These are phyloP conservation scores for Sarocladium oryzae DNA, from an alignment of 2,329 filamentous ascomycete species.

Conservation along the genomic window DNA sequence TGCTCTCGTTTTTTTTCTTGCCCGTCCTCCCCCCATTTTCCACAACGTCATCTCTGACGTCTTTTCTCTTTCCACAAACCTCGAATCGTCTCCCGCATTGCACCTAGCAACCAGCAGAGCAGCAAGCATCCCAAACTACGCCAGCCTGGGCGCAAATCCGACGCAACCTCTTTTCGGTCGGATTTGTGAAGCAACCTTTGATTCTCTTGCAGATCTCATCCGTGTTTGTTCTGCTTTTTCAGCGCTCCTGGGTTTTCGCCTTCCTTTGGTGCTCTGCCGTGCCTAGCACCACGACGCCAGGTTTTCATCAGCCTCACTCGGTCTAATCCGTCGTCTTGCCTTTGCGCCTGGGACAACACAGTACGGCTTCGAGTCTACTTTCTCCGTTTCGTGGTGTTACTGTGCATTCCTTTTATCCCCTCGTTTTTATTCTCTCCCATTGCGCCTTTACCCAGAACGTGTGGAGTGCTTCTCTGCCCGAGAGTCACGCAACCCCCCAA, in stretches of 20 bases:
- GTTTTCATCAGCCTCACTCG: slow-evolving; percentile 6
- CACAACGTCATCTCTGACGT: slow-evolving; percentile 44
- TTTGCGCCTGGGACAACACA: neutral
- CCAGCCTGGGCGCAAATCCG: slow-evolving; percentile 9
- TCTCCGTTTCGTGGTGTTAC: neutral
- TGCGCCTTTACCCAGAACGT: neutral
- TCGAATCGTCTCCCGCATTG: slow-evolving; percentile 20
- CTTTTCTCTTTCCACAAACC: slow-evolving; percentile 31
- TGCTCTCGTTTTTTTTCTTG: slow-evolving; percentile 24
- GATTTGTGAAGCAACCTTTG: slow-evolving; percentile 1
- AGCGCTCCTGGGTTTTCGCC: neutral
- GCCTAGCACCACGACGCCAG: slow-evolving; percentile 1
- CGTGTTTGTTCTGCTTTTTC: slow-evolving; percentile 9
- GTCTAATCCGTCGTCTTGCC: too few relatives aligned
- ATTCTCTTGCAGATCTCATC: slow-evolving; percentile 9
- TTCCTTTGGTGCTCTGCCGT: neutral
- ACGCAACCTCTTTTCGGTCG: slow-evolving; percentile 3
- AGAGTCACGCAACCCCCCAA: neutral
- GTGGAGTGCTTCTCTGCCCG: neutral
- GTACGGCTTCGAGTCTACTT: neutral
- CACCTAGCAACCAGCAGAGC: slow-evolving; percentile 8
- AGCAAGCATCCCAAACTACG: slow-evolving; percentile 9
- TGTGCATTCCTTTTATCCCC: neutral
- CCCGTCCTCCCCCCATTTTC: slow-evolving; percentile 21
- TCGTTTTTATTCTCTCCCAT: neutral